Evolutionary conservation across 139 green algal species (phyloP).

Genomic region (Zygnema circumcarinatum): DNA sequence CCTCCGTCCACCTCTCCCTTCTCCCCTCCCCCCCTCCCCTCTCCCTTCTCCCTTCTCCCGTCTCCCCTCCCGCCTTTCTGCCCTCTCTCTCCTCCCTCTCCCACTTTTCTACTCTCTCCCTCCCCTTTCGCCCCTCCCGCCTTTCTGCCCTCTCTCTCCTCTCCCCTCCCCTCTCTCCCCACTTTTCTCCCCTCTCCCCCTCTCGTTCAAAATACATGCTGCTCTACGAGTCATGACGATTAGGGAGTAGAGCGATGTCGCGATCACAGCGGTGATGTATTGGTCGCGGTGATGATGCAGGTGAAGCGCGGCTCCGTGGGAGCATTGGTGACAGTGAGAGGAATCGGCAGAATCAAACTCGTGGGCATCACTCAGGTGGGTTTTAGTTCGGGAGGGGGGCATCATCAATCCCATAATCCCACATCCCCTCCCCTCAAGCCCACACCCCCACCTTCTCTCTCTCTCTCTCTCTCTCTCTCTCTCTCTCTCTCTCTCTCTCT

Average conservation of each 20-base stretch:
- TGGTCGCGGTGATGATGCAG: neutral
- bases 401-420: too few relatives aligned
- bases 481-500: neutral
- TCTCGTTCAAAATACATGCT: neutral
- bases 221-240: neutral
- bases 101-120: too few relatives aligned
- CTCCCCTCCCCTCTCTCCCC: too few relatives aligned
- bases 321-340: conserved; percentile 44
- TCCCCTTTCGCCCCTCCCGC: too few relatives aligned
- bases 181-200: too few relatives aligned
- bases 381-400: neutral
- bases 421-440: neutral
- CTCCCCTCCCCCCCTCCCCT: too few relatives aligned
- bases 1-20: too few relatives aligned
- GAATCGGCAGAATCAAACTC: conserved; percentile 46
- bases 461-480: neutral
- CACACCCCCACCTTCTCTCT: neutral
- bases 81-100: too few relatives aligned
- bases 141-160: too few relatives aligned
- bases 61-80: too few relatives aligned
- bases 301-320: conserved; percentile 42
- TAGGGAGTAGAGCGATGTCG: neutral
- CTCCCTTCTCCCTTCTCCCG: too few relatives aligned
- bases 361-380: conserved; percentile 28
- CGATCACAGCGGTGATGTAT: neutral